Base-by-base conservation (phyloP, 495 filamentous ascomycete genomes). In the Trichoderma parareesei region DNA sequence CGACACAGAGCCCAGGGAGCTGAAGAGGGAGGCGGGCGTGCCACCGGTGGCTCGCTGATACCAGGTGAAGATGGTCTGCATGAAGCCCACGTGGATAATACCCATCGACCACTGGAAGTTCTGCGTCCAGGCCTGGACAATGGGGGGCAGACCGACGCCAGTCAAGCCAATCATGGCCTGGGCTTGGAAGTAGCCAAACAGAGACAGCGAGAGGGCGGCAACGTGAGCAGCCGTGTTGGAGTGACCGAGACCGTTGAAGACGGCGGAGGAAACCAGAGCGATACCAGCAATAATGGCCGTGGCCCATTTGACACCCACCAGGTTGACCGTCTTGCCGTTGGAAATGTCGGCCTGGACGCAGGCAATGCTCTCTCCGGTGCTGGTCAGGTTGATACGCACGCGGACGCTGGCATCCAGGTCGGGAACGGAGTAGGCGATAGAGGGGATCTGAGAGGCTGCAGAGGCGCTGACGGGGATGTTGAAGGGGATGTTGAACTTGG, bases 71-170 rank as follows among this genome's bases (percentile, higher is more conserved):
- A 97, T 91, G 41, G 80, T 78, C 73, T 98, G 90, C 72, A 98
- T 82, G 76, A 98, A 98, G 49, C 81, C 80, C 65, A 98, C 83
- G 64, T 84, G 83, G 71, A 98, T 96, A 71, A 98, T 93, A 69
- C 94, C 94, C 91, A 98, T 95, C 72, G 87, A 93, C 94, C 94
- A 98, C 75, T 93, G 88, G 80, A 98, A 97, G 72, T 98, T 94
- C 79, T 98, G 94, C 0, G 93, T 97, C 94, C 94, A 98, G 0
- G 93, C 82, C 71, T 89, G 84, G 57, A 95, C 94, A 61, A 96
- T 89, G 0, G 94, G 94, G 3, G 94, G 94, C 61, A 97, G 84
- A 35, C 82, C 81, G 16, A 97, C 87, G n/a, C 89, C 82, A 40
- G 85, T 89, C 81, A 97, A 88, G 55, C 93, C 94, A 68, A 97